phyloP scores from a whole-genome alignment of 768 basidiomycete species.

The Cystobasidium tubakii region DNA sequence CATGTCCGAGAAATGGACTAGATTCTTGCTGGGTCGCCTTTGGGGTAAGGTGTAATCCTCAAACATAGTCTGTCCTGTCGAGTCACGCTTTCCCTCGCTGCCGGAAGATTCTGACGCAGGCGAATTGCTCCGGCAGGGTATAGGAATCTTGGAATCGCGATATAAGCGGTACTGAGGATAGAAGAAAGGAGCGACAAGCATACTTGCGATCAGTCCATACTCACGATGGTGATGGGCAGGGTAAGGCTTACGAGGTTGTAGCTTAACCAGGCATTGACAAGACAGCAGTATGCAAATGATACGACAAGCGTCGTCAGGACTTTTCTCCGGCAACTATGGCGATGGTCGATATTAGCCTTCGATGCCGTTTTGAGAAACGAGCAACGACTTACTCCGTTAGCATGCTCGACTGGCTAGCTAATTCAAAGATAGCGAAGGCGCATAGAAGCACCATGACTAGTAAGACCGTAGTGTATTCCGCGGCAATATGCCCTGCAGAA shows the following conservation, averaged over 20 bases:
- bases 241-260: slow-evolving; percentile 18
- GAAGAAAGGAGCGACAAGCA: no score
- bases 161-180: background rate
- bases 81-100: background rate
- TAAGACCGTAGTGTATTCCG: background rate
- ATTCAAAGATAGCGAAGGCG: slow-evolving; percentile 22
- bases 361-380: no score
- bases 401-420: background rate
- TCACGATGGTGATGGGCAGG: background rate
- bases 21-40: background rate
- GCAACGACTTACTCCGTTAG: slow-evolving; percentile 24
- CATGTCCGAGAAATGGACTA: background rate
- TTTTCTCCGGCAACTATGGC: background rate
- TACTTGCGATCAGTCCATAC: no score
- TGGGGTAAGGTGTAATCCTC: background rate
- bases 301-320: background rate
- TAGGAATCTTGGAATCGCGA: background rate
- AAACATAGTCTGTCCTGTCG: background rate
- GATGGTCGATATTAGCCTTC: no score
- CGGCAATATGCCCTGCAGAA: slow-evolving; percentile 7
- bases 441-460: slow-evolving; percentile 18
- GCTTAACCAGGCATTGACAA: slow-evolving; percentile 8
- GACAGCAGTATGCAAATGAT: background rate
- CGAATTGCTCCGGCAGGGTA: background rate
- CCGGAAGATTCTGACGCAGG: background rate